Conservation (phyloP, 768 basidiomycete genomes). For the Vararia minispora region DNA sequence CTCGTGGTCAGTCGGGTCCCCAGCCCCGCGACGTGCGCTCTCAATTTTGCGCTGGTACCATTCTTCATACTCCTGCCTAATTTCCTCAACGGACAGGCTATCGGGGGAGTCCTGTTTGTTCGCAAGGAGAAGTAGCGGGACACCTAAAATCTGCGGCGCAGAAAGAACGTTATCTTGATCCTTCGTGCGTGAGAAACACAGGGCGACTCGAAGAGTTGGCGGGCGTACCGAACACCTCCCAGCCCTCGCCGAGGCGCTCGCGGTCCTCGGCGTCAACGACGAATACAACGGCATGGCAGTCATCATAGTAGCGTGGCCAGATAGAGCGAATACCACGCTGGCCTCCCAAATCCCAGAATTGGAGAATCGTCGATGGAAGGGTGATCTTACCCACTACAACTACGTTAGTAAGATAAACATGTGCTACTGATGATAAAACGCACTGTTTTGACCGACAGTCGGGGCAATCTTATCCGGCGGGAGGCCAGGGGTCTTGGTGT, state of each 20-base stretch:
- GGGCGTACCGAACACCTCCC: conserved; percentile 90
- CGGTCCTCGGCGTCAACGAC: conserved; percentile 90
- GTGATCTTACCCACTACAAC: conserved; percentile 80
- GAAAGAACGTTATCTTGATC: conserved; percentile 72
- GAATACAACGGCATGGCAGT: conserved; percentile 94
- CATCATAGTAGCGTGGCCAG: conserved; percentile 91
- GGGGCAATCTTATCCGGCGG: conserved; percentile 89
- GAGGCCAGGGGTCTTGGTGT: conserved; percentile 80
- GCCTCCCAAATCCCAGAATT: conserved; percentile 96
- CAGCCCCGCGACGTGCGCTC: conserved; percentile 45
- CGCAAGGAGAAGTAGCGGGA: conserved; percentile 85
- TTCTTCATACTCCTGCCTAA: conserved; percentile 79
- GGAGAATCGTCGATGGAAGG: conserved; percentile 85
- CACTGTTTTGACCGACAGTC: conserved; percentile 97
- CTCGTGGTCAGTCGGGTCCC: conserved; percentile 20
- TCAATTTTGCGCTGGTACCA: conserved; percentile 74
- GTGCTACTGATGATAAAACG: conserved; percentile 18
- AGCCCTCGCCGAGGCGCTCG: conserved; percentile 83
- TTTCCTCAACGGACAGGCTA: conserved; percentile 81
- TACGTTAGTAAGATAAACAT: background rate
- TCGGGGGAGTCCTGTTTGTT: conserved; percentile 89
- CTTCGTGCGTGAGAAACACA: conserved; percentile 12
- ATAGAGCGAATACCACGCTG: conserved; percentile 90
- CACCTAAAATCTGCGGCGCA: conserved; percentile 78
- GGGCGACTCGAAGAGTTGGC: background rate